Percentiles rank a stretch among this genome's conserved stretches.
phyloP scores from a whole-genome alignment of 371 early-diverging fungal genomes.

The Mucor sp. region DNA sequence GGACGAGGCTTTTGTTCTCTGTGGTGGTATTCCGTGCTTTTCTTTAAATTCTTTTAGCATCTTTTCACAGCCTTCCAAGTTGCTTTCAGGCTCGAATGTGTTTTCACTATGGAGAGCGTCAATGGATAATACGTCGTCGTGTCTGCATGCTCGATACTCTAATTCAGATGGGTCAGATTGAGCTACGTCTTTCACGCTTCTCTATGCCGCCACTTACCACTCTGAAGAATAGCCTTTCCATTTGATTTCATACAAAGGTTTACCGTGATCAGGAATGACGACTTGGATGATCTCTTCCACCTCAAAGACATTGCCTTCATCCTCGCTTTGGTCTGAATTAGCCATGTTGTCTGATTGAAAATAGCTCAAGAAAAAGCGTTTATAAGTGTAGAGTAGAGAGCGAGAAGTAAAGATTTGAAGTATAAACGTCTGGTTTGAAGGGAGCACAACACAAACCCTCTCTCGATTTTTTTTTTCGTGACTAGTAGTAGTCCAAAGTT shows the following conservation, averaged over 20 bases:
- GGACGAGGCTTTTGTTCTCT: background rate
- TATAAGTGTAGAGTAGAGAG: too few species aligned
- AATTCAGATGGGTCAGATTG: background rate
- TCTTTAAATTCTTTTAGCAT: background rate
- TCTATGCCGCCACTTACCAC: constrained; percentile 12
- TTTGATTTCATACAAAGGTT: constrained; percentile 18
- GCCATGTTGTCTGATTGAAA: background rate
- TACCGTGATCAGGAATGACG: background rate
- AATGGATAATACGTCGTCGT: background rate
- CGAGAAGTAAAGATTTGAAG: background rate
- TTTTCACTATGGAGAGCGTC: constrained; percentile 10
- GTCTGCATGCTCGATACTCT: background rate
- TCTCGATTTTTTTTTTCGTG: background rate
- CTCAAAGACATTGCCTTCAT: constrained; percentile 18
- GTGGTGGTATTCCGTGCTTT: background rate
- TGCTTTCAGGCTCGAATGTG: constrained; percentile 29
- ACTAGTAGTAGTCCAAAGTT: background rate
- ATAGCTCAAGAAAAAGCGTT: background rate
- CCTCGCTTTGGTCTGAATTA: constrained; percentile 5
- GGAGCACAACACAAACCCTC: background rate
- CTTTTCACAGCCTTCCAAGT: constrained; percentile 15
- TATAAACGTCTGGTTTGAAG: background rate
- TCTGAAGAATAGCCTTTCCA: constrained; percentile 26
- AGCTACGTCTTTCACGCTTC: background rate
- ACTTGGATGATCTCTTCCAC: constrained; percentile 20